Evolutionary conservation across 495 filamentous ascomycete genomes (phyloP), one percentile per base, ranked within the genome.

Genomic region (Hyaloscypha hepaticicola): DNA sequence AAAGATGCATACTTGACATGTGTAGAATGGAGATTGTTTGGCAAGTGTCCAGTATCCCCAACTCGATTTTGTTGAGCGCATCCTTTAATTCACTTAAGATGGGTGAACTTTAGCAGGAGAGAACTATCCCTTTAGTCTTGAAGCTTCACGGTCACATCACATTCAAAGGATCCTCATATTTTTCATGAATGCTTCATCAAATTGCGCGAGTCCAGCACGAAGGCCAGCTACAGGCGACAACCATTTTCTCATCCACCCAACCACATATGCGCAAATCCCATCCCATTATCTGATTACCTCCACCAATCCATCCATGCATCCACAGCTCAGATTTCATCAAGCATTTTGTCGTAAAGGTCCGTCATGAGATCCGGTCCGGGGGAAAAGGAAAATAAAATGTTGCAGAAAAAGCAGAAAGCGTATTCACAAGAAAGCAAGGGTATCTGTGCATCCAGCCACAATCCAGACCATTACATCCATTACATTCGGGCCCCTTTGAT

Each of bases 391-490:
- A 45, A 19, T 4, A 16, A 45, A 16, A 8, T 4, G 16, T 4
- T 12, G 11, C 38, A 45, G 9, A 14, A 19, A 14, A 45, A n/a
- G n/a, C n/a, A n/a, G n/a, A 52, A 52, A 53, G 6, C 0, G 50
- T 24, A 53, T 53, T 53, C 50, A 53, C 50, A 28, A 11, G 50
- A 53, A 45, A 45, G 38, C 38, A 45, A 45, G 38, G 38, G 38
- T 45, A 45, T 45, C 38, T 45, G 38, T 45, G 38, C 62, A 61
- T 60, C 66, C 57, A 65, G 45, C 50, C 56, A 38, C 51, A 57
- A 24, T 28, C 50, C 50, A 53, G 50, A 53, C 62, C 49, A 68
- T 68, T 65, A 68, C 53, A 48, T 56, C 33, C 61, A 26, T 24
- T 26, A 48, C 41, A 27, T 48, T 9, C 26, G 29, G n/a, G 24